phyloP scores from a whole-genome alignment of 208 protist species.

The Leishmania turanica region DNA sequence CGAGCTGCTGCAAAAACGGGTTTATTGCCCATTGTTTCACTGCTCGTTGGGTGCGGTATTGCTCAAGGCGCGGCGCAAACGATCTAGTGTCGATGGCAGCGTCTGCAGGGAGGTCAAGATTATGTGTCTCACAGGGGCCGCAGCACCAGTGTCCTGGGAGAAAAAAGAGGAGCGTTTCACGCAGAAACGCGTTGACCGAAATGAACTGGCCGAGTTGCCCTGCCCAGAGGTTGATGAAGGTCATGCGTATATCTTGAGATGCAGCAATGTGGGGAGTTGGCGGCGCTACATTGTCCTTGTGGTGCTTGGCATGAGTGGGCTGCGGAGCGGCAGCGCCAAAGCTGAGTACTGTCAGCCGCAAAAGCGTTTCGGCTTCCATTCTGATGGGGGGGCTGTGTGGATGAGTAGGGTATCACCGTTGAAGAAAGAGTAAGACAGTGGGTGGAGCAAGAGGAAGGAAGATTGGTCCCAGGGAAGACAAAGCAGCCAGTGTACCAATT shows the following conservation, averaged over 20 bases:
- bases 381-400: too few species aligned
- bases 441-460: background rate
- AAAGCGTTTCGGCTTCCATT: slow-evolving; percentile 16
- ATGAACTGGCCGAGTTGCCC: background rate
- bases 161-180: slow-evolving; percentile 6
- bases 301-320: background rate
- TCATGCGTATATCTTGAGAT: background rate
- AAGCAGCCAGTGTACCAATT: background rate
- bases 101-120: background rate
- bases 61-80: background rate
- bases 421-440: too few species aligned
- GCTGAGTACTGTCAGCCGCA: slow-evolving; percentile 12
- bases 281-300: background rate
- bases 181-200: background rate
- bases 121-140: background rate
- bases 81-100: background rate
- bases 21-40: background rate
- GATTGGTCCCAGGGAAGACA: background rate
- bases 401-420: background rate
- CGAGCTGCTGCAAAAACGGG: slow-evolving; percentile 3
- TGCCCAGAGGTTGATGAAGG: slow-evolving; percentile 17
- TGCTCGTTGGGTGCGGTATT: background rate
- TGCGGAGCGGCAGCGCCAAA: background rate
- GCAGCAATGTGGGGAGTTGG: background rate
- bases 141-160: slow-evolving; percentile 16